Evolutionary conservation across 768 basidiomycete species (phyloP), one percentile per base, ranked within the genome.

Genomic region (Dictyophora rubrovolvata): DNA sequence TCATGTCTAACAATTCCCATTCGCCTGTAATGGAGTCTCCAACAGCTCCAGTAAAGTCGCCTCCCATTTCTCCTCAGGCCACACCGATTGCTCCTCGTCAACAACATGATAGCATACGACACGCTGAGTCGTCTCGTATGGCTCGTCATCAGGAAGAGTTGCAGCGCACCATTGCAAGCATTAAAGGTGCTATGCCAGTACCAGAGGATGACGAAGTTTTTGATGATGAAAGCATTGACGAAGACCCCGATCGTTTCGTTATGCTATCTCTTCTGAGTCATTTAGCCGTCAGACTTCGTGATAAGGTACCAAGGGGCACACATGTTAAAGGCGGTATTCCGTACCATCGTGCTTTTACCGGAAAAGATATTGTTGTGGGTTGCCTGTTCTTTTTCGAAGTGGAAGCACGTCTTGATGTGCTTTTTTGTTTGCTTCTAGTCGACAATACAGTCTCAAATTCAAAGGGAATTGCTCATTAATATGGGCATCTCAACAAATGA

Each of bases 271-370:
- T 96, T 48, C 76, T 98, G 59, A 87, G 85, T 34, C 87, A 99
- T 68, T 81, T 96, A 51, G 93, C 93, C 1, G 86, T 94, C 36
- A 85, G 89, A 68, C 72, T 98, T 59, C 80, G 87, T 57, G 94
- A 98, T 72, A 88, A 90, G 68, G 90, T 98, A 1, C 90, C 89
- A 3, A 79, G 89, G 56, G 85, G 84, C 7, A 83, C 81, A 7
- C 94, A 96, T 65, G 87, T 91, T 61, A 96, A 97, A 73, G 92
- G 91, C 7, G 89, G 92, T 57, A 89, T 97, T 47, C 87, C 89
- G 2, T 95, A 95, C 69, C 88, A 86, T 5, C 77, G 83, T 3
- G 87, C 90, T 20, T 97, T 98, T 65, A 97, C 95, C 2, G 95
- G 95, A 6, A 90, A 89, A 66, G 93, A 97, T 66, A 84, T 95